Percentiles rank a stretch among this genome's conserved stretches.
Conservation (phyloP, 2,329 filamentous ascomycete genomes). For the Epichloe gansuensis region DNA sequence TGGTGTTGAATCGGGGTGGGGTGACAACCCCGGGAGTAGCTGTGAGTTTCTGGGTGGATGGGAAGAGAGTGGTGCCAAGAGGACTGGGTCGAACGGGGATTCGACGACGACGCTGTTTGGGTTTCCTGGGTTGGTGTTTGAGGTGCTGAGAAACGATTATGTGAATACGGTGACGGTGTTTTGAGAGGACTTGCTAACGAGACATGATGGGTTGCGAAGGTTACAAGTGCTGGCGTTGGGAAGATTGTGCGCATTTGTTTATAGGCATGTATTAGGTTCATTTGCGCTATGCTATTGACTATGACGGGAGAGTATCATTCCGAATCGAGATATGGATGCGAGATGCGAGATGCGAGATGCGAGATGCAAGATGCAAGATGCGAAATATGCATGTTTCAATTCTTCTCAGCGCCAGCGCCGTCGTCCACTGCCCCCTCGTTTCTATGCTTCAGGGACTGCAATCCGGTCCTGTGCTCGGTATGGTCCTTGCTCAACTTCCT, state of each 20-base stretch:
- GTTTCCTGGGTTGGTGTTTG: slow-evolving; percentile 88
- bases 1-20: slow-evolving; percentile 86
- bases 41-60: slow-evolving; percentile 76
- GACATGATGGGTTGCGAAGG: neutral
- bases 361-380: too few relatives aligned
- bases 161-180: slow-evolving; percentile 87
- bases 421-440: slow-evolving; percentile 10
- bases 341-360: too few relatives aligned
- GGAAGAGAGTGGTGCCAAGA: slow-evolving; percentile 58
- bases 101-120: slow-evolving; percentile 77
- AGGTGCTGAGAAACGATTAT: slow-evolving; percentile 84
- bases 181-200: slow-evolving; percentile 28
- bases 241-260: too few relatives aligned
- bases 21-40: slow-evolving; percentile 81
- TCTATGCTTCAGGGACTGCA: slow-evolving; percentile 29
- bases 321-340: too few relatives aligned
- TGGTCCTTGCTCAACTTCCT: slow-evolving; percentile 42
- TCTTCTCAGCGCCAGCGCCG: neutral
- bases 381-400: too few relatives aligned
- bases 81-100: slow-evolving; percentile 41
- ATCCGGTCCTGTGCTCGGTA: slow-evolving; percentile 45
- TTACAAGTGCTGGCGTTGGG: too few relatives aligned
- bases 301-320: too few relatives aligned
- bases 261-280: too few relatives aligned
- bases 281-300: too few relatives aligned